Base-by-base conservation (phyloP, 2,329 filamentous ascomycete genomes). In the Aspergillus alliaceus region DNA sequence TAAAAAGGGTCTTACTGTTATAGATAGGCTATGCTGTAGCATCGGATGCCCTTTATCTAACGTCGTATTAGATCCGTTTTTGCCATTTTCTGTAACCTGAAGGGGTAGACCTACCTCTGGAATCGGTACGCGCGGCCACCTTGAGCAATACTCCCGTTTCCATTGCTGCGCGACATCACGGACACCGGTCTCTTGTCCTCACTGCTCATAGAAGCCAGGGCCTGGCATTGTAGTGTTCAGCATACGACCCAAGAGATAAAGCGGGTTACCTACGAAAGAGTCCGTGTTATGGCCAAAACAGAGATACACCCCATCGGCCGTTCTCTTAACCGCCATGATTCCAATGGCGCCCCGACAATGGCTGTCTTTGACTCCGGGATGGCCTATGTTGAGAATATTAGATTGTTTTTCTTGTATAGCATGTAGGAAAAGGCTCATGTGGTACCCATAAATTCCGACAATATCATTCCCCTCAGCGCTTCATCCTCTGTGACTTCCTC, bases 221-320 rank as follows among this genome's bases (percentile, higher is more conserved):
- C 92, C 79, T 82, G 54, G 18, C 39, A 27, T 42, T 51, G 32
- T 31, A 24, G n/a, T 56, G 42, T 35, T 59, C 53, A 66, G 62
- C 9, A 40, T 42, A 22, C n/a, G 2, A 7, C 1, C 6, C 20
- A 4, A 4, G 11, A 2, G 35, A 27, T 4, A 7, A 22, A 4
- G 15, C 7, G 6, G 29, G 37, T 24, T 20, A 68, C 79, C 71
- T 69, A 82, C 84, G 68, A 89, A 89, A 1, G 86, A 88, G 72
- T 98, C 93, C 0, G 95, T 99, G 70, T 98, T 99, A 80, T 99
- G 95, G 1, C 90, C 93, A 77, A 96, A 99, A 74, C 93, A 93
- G 51, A 99, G 84, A 69, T 90, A 91, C 62, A 91, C 86, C 1
- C 91, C 92, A 22, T 84, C 81, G 12, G 79, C 80, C 0, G 85